phyloP scores from a whole-genome alignment of 176 grass and related monocot species.

The Zizania latifolia region DNA sequence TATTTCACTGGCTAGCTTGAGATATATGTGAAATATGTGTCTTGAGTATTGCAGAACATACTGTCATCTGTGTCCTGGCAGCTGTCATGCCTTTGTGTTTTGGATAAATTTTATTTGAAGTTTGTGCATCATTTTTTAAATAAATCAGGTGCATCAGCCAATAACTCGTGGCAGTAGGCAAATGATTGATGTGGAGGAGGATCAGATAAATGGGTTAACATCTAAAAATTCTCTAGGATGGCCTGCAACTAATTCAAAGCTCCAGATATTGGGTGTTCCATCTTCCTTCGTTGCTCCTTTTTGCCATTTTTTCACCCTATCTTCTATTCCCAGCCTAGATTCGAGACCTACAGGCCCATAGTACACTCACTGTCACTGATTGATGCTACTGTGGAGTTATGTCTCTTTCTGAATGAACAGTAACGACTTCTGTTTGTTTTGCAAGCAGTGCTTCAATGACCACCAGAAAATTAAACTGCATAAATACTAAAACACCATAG shows the following conservation, averaged over 20 bases:
- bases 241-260: slow-evolving; percentile 40
- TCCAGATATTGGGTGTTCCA: slow-evolving; percentile 38
- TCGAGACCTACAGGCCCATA: neutral
- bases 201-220: slow-evolving; percentile 46
- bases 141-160: slow-evolving; percentile 38
- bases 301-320: neutral
- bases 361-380: neutral
- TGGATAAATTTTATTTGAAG: neutral
- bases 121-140: slow-evolving; percentile 14
- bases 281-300: neutral
- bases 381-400: neutral
- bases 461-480: neutral
- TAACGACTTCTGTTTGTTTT: slow-evolving; percentile 12
- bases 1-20: neutral
- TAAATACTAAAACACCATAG: neutral
- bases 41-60: neutral
- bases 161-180: slow-evolving; percentile 15
- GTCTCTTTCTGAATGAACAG: slow-evolving; percentile 3
- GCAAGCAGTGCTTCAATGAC: neutral
- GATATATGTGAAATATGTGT: neutral
- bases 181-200: slow-evolving; percentile 35
- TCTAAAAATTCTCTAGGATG: slow-evolving; percentile 36
- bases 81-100: neutral
- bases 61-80: neutral
- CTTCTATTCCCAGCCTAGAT: slow-evolving; percentile 3